Base-by-base conservation (phyloP, 2,329 filamentous ascomycete genomes). In the Colletotrichum tabaci region DNA sequence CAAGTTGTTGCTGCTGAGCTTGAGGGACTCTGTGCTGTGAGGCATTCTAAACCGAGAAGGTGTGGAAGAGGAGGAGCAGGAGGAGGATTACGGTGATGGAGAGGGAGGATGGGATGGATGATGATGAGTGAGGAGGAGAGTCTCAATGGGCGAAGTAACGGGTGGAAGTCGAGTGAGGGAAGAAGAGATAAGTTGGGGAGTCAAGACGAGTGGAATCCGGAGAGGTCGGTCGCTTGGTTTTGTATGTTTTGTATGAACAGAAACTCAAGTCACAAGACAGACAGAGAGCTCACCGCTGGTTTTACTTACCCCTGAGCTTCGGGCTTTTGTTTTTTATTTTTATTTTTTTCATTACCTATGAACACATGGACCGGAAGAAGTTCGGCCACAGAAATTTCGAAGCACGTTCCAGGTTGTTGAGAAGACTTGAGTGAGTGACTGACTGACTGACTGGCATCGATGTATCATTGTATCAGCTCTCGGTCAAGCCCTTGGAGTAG, bases 11-110 rank as follows among this genome's bases (percentile, higher is more conserved):
- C 61, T 60, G 63, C 5, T 73, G 53, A 73, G 71, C 71, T 71
- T 71, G 30, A 73, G 62, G 58, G 67, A 46, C 23, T 63, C 67
- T n/a, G 67, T 71, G 71, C 62, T 73, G 71, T 73, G 71, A 71
- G 71, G 71, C 71, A 73, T 73, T 62, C 52, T 68, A 67, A 58
- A 46, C 49, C 47, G 47, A 44, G 44, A 42, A 26, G 26, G 4
- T 26, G 26, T 26, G 26, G 26, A 26, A 26, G 26, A 26, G 26
- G 26, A 26, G 46, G 10, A 50, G 4, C 3, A 26, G 26, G 26
- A 26, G 46, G 10, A 50, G 4, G 35, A 58, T 57, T 52, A 30
- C 30, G 30, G 30, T 30, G 30, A 30, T 30, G 30, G 6, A 30
- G 57, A 55, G 46, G 53, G 46, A 35, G 10, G 35, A 58, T 50